Evolutionary conservation across 805 yeast genomes (phyloP).

Genomic region (Starmerella cellae): DNA sequence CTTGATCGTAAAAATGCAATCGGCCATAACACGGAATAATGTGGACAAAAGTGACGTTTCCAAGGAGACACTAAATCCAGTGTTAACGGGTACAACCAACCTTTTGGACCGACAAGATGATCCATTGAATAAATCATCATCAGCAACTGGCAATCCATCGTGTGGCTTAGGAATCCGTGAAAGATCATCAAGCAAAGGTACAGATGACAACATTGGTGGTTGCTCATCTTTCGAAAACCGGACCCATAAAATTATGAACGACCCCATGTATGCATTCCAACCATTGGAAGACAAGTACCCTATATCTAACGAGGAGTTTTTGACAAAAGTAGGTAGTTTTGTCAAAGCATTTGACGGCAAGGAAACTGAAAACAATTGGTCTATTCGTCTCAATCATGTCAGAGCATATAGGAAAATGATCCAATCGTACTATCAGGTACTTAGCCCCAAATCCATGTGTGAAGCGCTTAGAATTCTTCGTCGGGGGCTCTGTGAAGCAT

Average conservation of each 20-base stretch:
- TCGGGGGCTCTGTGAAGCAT: constrained; percentile 54
- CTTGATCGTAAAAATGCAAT: constrained; percentile 1
- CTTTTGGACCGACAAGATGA: background rate
- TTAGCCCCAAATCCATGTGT: constrained; percentile 26
- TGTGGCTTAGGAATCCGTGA: too few species aligned
- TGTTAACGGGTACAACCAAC: background rate
- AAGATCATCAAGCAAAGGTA: too few species aligned
- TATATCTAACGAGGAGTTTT: constrained; percentile 24
- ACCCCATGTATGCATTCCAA: constrained; percentile 30
- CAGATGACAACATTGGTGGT: background rate
- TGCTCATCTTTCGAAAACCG: too few species aligned
- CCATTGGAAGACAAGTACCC: constrained; percentile 25
- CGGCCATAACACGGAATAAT: constrained; percentile 4
- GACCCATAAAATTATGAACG: constrained; percentile 4
- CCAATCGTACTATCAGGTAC: constrained; percentile 32
- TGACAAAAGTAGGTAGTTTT: constrained; percentile 22
- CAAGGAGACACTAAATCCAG: too few species aligned
- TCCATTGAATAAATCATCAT: background rate
- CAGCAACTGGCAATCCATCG: background rate
- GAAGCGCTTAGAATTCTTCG: constrained; percentile 32
- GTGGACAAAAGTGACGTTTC: too few species aligned
- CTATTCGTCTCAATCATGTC: constrained; percentile 49
- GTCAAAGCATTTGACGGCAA: constrained; percentile 41
- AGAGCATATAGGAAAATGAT: constrained; percentile 44
- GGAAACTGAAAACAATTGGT: constrained; percentile 88